A percentile compares a stretch with the other conserved stretches of the same genome.
phyloP scores from a whole-genome alignment of 306 rosid genomes.

The Myrica gale region DNA sequence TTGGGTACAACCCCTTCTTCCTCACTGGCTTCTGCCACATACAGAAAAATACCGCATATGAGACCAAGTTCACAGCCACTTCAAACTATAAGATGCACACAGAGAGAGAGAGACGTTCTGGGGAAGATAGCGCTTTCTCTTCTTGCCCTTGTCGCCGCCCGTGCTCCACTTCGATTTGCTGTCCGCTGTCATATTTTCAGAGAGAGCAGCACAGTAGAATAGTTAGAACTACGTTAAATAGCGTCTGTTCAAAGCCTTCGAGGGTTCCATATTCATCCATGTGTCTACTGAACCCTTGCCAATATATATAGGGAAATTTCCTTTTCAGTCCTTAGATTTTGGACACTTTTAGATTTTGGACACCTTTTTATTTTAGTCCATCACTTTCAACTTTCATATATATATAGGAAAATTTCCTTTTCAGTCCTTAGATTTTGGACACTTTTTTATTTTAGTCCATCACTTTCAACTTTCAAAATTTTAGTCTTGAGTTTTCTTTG shows the following conservation, averaged over 20 bases:
- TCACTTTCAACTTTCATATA: too few species aligned
- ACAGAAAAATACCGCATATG: neutral
- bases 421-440: too few species aligned
- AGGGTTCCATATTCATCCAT: neutral
- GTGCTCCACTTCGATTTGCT: slow-evolving; percentile 36
- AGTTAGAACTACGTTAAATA: neutral
- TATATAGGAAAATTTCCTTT: too few species aligned
- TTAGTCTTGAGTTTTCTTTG: too few species aligned
- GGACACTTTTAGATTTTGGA: too few species aligned
- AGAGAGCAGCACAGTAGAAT: neutral
- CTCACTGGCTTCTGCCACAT: slow-evolving; percentile 66
- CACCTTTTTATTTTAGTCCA: too few species aligned
- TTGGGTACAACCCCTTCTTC: slow-evolving; percentile 86
- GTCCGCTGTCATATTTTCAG: slow-evolving; percentile 49
- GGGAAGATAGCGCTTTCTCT: slow-evolving; percentile 82
- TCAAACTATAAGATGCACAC: neutral
- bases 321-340: too few species aligned
- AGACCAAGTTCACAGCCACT: slow-evolving; percentile 7
- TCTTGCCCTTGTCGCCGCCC: slow-evolving; percentile 38
- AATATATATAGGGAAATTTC: too few species aligned
- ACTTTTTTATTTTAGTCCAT: too few species aligned
- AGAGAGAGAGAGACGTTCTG: slow-evolving; percentile 50
- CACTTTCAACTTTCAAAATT: too few species aligned
- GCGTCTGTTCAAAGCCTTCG: neutral
- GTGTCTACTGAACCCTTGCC: too few species aligned